A percentile compares a stretch with the other conserved stretches of the same genome.
These are phyloP conservation scores for Diplosphaera chodatii DNA, from an alignment of 139 green algal species.

Conservation along the genomic window DNA sequence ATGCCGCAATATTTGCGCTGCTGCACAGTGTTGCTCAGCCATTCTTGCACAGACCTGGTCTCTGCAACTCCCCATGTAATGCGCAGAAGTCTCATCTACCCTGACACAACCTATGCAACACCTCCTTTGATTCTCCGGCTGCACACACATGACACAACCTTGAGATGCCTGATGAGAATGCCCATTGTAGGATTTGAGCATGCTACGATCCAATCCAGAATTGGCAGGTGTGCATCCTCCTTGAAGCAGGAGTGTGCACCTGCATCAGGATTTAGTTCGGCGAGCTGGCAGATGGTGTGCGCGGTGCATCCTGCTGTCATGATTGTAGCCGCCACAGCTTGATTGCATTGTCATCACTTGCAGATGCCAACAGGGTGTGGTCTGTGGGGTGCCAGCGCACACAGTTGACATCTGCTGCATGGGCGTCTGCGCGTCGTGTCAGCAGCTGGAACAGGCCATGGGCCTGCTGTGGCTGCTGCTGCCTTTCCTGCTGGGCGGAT, in stretches of 20 bases:
- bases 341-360: slow-evolving; percentile 62
- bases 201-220: too few species aligned
- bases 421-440: slow-evolving; percentile 29
- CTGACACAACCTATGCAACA: too few species aligned
- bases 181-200: too few species aligned
- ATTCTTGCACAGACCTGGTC: not conserved
- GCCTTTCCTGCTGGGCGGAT: too few species aligned
- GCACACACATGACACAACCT: too few species aligned
- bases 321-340: slow-evolving; percentile 66
- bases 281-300: too few species aligned
- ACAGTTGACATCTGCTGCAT: slow-evolving; percentile 76
- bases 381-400: slow-evolving; percentile 67
- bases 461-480: not conserved
- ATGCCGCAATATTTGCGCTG: not conserved
- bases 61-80: not conserved
- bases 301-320: too few species aligned
- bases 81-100: not conserved
- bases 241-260: too few species aligned
- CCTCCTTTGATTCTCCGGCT: too few species aligned
- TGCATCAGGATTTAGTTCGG: too few species aligned
- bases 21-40: not conserved
- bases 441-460: slow-evolving; percentile 25
- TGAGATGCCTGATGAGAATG: too few species aligned
- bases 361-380: slow-evolving; percentile 53
- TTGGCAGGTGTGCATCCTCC: too few species aligned